Percentiles rank a stretch among this genome's conserved stretches.
These are phyloP conservation scores for Rhodotorula sp. DNA, from an alignment of 1,284 basidiomycete genomes.

Conservation along the genomic window DNA sequence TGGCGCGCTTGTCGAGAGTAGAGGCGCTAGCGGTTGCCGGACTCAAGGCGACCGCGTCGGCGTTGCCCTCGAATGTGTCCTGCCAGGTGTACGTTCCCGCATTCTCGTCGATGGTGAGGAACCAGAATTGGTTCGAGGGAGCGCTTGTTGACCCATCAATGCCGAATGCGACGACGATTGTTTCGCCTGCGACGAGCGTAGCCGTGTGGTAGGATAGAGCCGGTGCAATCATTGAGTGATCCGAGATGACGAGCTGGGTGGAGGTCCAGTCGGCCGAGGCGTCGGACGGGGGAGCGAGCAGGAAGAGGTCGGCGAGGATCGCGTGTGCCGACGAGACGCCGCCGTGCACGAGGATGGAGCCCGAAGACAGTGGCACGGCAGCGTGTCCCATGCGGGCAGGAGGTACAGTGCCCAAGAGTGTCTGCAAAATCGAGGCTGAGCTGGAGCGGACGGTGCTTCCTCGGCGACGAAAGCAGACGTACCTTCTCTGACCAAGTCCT, in stretches of 20 bases:
- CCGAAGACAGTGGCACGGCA: constrained; percentile 43
- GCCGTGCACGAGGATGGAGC: constrained; percentile 49
- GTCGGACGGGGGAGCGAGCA: constrained; percentile 37
- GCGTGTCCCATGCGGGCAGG: constrained; percentile 49
- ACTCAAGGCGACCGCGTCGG: neutral
- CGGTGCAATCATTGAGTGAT: constrained; percentile 37
- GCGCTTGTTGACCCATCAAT: constrained; percentile 23
- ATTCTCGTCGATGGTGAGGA: constrained; percentile 31
- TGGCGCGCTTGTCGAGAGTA: constrained; percentile 2
- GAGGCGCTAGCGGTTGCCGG: neutral
- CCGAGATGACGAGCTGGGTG: constrained; percentile 36
- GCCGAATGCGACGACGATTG: constrained; percentile 49
- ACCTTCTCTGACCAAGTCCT: constrained; percentile 45
- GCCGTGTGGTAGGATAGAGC: constrained; percentile 49
- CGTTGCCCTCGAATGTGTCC: constrained; percentile 27
- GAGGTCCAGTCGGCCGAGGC: constrained; percentile 33
- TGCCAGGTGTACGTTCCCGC: constrained; percentile 27
- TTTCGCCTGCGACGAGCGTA: constrained; percentile 43
- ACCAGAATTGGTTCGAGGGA: constrained; percentile 31
- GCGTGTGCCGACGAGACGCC: constrained; percentile 42
- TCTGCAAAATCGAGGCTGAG: constrained; percentile 11
- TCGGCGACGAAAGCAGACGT: neutral
- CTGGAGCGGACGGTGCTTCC: neutral
- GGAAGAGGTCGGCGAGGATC: constrained; percentile 44
- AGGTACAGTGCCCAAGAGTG: constrained; percentile 44